Percentiles rank a stretch among this genome's conserved stretches.
phyloP scores from a whole-genome alignment of 75 land plant genomes.

The Sequoia sempervirens region DNA sequence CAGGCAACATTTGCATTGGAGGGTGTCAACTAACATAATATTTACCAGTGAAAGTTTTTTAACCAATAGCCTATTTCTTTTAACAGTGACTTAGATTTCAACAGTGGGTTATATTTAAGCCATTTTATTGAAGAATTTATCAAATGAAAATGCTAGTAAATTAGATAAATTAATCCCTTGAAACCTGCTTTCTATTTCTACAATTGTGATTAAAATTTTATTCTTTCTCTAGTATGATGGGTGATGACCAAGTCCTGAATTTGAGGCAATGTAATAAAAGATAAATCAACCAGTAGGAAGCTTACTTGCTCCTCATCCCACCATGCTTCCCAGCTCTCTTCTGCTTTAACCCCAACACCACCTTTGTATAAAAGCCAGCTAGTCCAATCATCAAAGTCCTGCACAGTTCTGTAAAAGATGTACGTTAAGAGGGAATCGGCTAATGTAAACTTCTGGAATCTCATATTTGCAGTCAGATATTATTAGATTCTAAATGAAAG shows the following conservation, averaged over 20 bases:
- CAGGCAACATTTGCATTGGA: background rate
- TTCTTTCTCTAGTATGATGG: background rate
- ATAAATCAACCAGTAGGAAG: background rate
- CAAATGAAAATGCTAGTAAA: background rate
- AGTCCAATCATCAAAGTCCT: slow-evolving; percentile 99
- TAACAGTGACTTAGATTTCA: background rate
- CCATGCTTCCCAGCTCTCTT: slow-evolving; percentile 98
- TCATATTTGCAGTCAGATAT: background rate
- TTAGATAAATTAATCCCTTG: background rate
- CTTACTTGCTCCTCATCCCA: slow-evolving; percentile 98
- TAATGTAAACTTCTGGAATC: background rate
- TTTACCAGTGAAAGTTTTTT: background rate
- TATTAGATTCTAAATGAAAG: background rate
- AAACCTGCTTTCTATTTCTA: background rate
- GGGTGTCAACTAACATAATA: background rate
- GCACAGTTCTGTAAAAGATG: slow-evolving; percentile 76
- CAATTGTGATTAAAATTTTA: background rate
- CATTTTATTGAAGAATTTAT: background rate
- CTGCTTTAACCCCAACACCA: slow-evolving; percentile 89
- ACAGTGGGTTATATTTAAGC: background rate
- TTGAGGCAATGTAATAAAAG: background rate
- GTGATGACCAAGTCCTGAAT: background rate
- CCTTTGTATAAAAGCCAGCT: slow-evolving; percentile 93
- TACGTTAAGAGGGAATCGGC: background rate
- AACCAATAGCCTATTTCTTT: background rate